Evolutionary conservation across 2,329 filamentous ascomycete genomes (phyloP).

Genomic region (Metarhizium brunneum): DNA sequence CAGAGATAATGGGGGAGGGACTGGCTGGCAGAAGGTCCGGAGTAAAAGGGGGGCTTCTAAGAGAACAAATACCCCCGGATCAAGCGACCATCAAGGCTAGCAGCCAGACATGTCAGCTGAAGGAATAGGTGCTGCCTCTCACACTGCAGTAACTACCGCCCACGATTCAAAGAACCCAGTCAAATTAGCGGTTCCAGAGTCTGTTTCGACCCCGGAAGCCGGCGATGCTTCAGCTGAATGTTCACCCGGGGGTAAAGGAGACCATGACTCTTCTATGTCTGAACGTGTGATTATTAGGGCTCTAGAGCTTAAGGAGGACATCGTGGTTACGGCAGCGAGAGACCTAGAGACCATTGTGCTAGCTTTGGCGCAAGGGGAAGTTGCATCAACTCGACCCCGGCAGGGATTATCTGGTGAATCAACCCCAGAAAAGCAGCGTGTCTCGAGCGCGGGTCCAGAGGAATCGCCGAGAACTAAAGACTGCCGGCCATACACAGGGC

Average conservation of each 20-base stretch:
- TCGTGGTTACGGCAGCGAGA: too few species aligned
- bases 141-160: not conserved
- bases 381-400: too few species aligned
- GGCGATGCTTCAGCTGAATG: too few species aligned
- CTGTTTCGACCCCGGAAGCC: too few species aligned
- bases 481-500: not conserved
- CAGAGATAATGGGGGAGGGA: not conserved
- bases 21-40: not conserved
- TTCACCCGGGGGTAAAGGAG: too few species aligned
- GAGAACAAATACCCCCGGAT: not conserved
- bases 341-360: too few species aligned
- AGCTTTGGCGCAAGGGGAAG: too few species aligned
- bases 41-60: not conserved
- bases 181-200: too few species aligned
- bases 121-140: not conserved
- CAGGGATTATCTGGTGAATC: not conserved
- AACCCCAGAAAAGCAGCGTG: not conserved
- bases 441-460: not conserved
- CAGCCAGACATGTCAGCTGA: not conserved
- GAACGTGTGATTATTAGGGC: too few species aligned
- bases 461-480: not conserved
- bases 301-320: too few species aligned
- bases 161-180: not conserved
- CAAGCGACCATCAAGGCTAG: not conserved
- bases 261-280: too few species aligned